Conservation (phyloP, 2,329 filamentous ascomycete genomes). For the Thelonectria rubi region DNA sequence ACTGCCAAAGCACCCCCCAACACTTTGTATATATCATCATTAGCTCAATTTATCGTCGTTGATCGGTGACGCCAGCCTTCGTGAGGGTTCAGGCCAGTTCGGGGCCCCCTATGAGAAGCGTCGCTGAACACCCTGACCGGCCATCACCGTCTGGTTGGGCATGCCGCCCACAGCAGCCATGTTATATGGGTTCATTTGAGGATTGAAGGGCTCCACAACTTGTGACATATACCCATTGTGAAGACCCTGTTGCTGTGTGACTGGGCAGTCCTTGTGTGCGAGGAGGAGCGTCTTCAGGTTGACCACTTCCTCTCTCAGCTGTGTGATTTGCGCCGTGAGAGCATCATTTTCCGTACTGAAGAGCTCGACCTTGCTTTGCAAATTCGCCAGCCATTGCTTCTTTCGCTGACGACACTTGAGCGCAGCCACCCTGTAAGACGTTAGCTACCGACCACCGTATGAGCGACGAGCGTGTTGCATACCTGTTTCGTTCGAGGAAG, state of each 20-base stretch:
- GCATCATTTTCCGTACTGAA: constrained; percentile 93
- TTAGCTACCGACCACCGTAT: constrained; percentile 11
- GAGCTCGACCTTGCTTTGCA: constrained; percentile 93
- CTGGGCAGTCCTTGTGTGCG: constrained; percentile 95
- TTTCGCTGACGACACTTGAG: constrained; percentile 97
- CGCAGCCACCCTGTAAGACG: constrained; percentile 78
- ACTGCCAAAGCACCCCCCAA: constrained; percentile 25
- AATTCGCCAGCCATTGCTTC: constrained; percentile 97
- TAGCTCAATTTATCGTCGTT: constrained; percentile 20
- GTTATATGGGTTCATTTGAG: constrained; percentile 67
- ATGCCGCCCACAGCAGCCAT: constrained; percentile 60
- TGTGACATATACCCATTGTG: constrained; percentile 66
- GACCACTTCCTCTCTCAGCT: constrained; percentile 90
- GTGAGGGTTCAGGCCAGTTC: constrained; percentile 3
- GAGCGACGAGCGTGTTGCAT: constrained; percentile 47
- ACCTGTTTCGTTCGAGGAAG: constrained; percentile 96
- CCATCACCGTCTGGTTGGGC: constrained; percentile 63
- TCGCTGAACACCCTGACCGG: constrained; percentile 54
- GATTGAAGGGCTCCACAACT: constrained; percentile 62
- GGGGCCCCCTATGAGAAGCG: constrained; percentile 26
- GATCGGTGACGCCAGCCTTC: constrained; percentile 8
- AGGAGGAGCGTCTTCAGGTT: constrained; percentile 92
- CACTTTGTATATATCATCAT: constrained; percentile 37
- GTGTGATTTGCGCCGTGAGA: constrained; percentile 82
- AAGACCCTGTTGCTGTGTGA: constrained; percentile 83